Percentiles rank a stretch among this genome's conserved stretches.
These are phyloP conservation scores for Diaporthe sp. DNA, from an alignment of 2,329 filamentous ascomycete genomes.

Conservation along the genomic window DNA sequence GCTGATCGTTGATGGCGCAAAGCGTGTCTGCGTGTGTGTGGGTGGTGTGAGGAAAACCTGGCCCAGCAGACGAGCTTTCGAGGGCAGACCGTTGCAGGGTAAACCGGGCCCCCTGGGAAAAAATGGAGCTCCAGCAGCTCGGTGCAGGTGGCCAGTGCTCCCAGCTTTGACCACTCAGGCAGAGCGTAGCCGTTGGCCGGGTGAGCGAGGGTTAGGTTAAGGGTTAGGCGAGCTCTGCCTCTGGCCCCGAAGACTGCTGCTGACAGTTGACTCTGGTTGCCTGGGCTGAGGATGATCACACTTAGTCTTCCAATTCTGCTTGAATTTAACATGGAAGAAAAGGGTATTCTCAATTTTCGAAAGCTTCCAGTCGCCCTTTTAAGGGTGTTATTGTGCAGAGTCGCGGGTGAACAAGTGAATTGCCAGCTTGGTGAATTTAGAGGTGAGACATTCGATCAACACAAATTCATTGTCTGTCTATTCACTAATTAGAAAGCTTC, in stretches of 20 bases:
- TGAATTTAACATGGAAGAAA: neutral
- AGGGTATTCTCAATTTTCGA: neutral
- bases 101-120: slow-evolving; percentile 15
- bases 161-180: slow-evolving; percentile 4
- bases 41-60: slow-evolving; percentile 31
- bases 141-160: slow-evolving; percentile 21
- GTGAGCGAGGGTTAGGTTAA: no score
- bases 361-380: neutral
- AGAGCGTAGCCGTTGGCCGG: slow-evolving; percentile 16
- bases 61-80: neutral
- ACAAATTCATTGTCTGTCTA: slow-evolving; percentile 11
- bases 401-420: neutral
- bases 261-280: neutral
- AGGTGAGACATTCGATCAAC: neutral
- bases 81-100: slow-evolving; percentile 3
- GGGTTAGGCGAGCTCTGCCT: neutral
- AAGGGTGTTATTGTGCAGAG: no score
- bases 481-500: neutral
- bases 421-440: neutral
- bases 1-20: slow-evolving; percentile 1
- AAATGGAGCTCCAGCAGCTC: slow-evolving; percentile 1
- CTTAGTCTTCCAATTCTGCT: neutral
- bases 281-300: neutral
- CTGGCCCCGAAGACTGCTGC: neutral
- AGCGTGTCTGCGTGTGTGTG: slow-evolving; percentile 3